phyloP scores from a whole-genome alignment of 257 asterid species.

The Capsicum chinense region DNA sequence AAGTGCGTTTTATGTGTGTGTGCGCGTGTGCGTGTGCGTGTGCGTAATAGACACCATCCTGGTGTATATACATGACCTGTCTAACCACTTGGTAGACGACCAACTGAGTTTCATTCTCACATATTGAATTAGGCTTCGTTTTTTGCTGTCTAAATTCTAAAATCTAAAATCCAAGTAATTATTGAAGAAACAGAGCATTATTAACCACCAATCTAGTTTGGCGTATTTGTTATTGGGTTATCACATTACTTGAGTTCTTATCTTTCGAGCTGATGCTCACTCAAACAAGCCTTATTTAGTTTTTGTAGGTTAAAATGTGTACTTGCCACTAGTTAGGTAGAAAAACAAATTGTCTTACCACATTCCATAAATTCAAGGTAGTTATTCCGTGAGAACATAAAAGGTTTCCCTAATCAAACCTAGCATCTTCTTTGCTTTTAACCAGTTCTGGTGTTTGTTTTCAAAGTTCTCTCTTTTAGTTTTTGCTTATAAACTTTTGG shows the following conservation, averaged over 20 bases:
- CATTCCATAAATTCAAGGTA: neutral
- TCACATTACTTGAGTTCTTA: neutral
- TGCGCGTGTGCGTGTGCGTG: too few relatives aligned
- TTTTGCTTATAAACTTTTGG: constrained; percentile 9
- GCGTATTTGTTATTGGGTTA: neutral
- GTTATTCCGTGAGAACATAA: neutral
- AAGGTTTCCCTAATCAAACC: neutral
- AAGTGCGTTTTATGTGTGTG: neutral
- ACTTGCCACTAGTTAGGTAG: neutral
- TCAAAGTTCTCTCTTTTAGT: neutral
- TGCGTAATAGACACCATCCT: too few relatives aligned
- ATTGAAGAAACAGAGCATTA: neutral
- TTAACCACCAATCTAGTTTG: constrained; percentile 7
- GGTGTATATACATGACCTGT: too few relatives aligned
- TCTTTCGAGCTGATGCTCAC: neutral
- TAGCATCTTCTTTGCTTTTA: neutral
- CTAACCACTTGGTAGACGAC: neutral
- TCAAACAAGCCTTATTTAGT: neutral
- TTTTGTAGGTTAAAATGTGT: neutral
- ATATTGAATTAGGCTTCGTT: neutral
- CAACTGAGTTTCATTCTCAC: neutral
- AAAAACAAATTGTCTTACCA: neutral
- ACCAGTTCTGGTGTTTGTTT: neutral
- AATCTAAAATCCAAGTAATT: constrained; percentile 7
- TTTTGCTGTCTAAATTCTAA: neutral